These are phyloP conservation scores for Wickerhamiella shivajii DNA, from an alignment of 805 yeast species.

Conservation along the genomic window DNA sequence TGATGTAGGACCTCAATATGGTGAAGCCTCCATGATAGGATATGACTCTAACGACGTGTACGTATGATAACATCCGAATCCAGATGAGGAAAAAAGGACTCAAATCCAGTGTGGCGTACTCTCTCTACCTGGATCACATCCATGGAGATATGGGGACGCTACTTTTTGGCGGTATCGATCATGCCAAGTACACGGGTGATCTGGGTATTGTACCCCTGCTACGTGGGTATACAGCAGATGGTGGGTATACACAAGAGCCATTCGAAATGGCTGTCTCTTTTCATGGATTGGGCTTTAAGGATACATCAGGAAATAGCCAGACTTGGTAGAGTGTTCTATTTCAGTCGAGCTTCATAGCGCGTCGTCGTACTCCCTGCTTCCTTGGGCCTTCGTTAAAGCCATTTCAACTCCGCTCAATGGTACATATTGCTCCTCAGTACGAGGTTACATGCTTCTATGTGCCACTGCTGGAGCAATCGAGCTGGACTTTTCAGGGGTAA, in stretches of 20 bases:
- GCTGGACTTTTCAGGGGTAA: no score
- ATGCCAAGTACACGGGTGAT: slow-evolving; percentile 27
- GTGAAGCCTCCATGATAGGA: slow-evolving; percentile 25
- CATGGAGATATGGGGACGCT: slow-evolving; percentile 19
- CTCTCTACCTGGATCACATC: slow-evolving; percentile 24
- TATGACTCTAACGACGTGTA: no score
- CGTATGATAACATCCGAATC: slow-evolving; percentile 29
- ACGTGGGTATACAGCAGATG: slow-evolving; percentile 8
- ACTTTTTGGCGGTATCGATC: slow-evolving; percentile 30
- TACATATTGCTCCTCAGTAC: no score
- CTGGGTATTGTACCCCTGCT: slow-evolving; percentile 22
- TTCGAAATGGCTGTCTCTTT: no score
- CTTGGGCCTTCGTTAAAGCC: background rate
- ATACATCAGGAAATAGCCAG: no score
- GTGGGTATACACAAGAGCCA: no score
- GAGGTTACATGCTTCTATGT: no score
- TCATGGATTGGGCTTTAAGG: no score
- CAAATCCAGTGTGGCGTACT: slow-evolving; percentile 26
- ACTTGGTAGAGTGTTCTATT: background rate
- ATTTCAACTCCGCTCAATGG: no score
- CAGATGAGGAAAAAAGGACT: slow-evolving; percentile 22
- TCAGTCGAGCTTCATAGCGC: background rate
- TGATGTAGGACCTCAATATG: slow-evolving; percentile 18
- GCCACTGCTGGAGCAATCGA: no score
- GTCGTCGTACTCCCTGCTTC: background rate